Evolutionary conservation across 768 basidiomycete genomes (phyloP).

Genomic region (Filobasidium wieringae): DNA sequence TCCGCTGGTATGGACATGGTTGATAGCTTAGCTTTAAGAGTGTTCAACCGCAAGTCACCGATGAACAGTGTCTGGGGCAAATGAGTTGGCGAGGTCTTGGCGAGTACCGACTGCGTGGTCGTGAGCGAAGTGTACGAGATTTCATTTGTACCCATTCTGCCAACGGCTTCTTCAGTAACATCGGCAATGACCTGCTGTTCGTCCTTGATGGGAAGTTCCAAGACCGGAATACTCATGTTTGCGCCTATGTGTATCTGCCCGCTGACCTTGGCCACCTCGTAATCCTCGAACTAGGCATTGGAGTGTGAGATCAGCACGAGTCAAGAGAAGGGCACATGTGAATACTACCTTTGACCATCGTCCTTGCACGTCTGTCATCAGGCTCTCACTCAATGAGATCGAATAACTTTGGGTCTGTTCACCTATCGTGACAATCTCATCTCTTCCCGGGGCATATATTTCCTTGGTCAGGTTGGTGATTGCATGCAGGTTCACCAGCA

Average conservation of each 20-base stretch:
- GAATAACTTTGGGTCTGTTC: conserved; percentile 93
- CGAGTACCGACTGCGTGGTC: background rate
- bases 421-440: conserved; percentile 79
- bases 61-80: conserved; percentile 91
- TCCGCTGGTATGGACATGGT: conserved; percentile 73
- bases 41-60: conserved; percentile 85
- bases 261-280: conserved; percentile 83
- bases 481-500: conserved; percentile 68
- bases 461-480: conserved; percentile 87
- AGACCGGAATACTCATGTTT: conserved; percentile 74
- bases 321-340: background rate
- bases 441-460: conserved; percentile 62
- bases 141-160: background rate
- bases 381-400: conserved; percentile 79
- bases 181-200: background rate
- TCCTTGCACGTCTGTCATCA: conserved; percentile 64
- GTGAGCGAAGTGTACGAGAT: background rate
- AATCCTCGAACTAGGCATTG: conserved; percentile 74
- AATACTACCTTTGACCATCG: conserved; percentile 59
- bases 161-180: background rate
- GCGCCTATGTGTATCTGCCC: conserved; percentile 77
- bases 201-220: conserved; percentile 45
- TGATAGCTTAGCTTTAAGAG: conserved; percentile 67
- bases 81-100: conserved; percentile 40
- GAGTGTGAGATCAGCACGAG: background rate